These are phyloP conservation scores for Hymenoscyphus salicellus DNA, from an alignment of 2,329 filamentous ascomycete genomes.

Conservation along the genomic window DNA sequence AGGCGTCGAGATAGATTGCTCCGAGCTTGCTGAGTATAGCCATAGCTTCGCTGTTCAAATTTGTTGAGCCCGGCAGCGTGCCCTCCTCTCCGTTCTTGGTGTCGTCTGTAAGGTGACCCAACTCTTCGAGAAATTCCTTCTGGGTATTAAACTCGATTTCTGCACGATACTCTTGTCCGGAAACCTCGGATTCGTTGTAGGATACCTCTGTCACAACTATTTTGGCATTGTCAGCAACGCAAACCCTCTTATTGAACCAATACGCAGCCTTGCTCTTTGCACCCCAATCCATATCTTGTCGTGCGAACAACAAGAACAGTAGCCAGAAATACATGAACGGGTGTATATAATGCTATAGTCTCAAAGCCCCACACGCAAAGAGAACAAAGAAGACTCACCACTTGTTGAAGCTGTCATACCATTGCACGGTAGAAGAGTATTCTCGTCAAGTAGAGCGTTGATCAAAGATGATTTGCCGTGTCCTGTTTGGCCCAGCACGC, in stretches of 20 bases:
- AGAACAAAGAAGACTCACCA: slow-evolving; percentile 39
- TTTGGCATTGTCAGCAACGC: neutral
- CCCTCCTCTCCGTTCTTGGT: slow-evolving; percentile 32
- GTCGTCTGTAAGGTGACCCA: slow-evolving; percentile 14
- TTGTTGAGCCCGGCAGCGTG: slow-evolving; percentile 35
- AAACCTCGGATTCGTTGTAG: slow-evolving; percentile 41
- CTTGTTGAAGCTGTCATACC: slow-evolving; percentile 49
- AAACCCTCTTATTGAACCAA: slow-evolving; percentile 42
- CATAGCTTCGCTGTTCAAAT: slow-evolving; percentile 20
- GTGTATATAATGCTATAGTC: no score
- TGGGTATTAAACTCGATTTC: slow-evolving; percentile 37
- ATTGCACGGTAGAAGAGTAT: slow-evolving; percentile 46
- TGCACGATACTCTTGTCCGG: slow-evolving; percentile 38
- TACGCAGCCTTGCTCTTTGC: neutral
- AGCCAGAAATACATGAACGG: no score
- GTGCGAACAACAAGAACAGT: no score
- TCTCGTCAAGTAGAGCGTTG: slow-evolving; percentile 42
- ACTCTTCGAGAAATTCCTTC: slow-evolving; percentile 22
- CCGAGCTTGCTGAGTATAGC: slow-evolving; percentile 45
- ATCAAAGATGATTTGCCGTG: slow-evolving; percentile 22
- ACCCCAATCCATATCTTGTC: no score
- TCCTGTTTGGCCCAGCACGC: slow-evolving; percentile 23
- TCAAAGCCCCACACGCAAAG: neutral
- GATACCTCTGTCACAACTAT: slow-evolving; percentile 38
- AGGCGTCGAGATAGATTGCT: neutral